Evolutionary conservation across 2,329 filamentous ascomycete species (phyloP).

Genomic region (Ilyonectria robusta): DNA sequence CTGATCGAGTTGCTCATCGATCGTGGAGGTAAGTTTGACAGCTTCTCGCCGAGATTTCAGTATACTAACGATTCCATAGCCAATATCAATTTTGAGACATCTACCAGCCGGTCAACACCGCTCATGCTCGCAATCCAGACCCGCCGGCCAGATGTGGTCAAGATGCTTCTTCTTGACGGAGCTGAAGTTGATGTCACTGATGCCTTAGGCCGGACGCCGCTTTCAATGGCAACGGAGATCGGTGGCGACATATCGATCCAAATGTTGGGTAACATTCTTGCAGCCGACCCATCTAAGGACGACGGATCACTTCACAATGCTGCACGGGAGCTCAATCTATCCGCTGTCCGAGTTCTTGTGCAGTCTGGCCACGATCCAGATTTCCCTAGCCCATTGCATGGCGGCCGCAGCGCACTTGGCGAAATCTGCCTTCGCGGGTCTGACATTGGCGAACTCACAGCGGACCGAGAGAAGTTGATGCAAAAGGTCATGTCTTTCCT

Average conservation of each 20-base stretch:
- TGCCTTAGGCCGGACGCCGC: constrained; percentile 69
- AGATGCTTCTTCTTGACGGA: constrained; percentile 68
- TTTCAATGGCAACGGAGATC: constrained; percentile 71
- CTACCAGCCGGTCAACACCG: constrained; percentile 67
- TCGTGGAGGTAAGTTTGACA: constrained; percentile 54
- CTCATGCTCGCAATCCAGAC: constrained; percentile 72
- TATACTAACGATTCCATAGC: constrained; percentile 53
- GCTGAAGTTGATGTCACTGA: constrained; percentile 73
- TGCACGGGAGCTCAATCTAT: constrained; percentile 70
- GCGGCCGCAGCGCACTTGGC: constrained; percentile 73
- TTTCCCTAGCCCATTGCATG: constrained; percentile 74
- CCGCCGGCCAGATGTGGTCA: constrained; percentile 70
- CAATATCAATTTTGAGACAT: constrained; percentile 70
- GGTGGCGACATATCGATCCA: constrained; percentile 67
- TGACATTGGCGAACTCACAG: constrained; percentile 59
- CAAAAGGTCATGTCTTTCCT: constrained; percentile 71
- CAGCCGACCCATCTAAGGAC: constrained; percentile 69
- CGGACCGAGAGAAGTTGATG: constrained; percentile 66
- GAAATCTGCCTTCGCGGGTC: constrained; percentile 74
- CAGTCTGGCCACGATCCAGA: constrained; percentile 74
- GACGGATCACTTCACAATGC: constrained; percentile 79
- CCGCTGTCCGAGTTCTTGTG: constrained; percentile 69
- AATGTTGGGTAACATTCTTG: constrained; percentile 69
- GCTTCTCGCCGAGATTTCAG: neutral
- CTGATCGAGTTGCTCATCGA: constrained; percentile 71